phyloP scores from a whole-genome alignment of 495 filamentous ascomycete genomes.

The Penicillium goetzii region DNA sequence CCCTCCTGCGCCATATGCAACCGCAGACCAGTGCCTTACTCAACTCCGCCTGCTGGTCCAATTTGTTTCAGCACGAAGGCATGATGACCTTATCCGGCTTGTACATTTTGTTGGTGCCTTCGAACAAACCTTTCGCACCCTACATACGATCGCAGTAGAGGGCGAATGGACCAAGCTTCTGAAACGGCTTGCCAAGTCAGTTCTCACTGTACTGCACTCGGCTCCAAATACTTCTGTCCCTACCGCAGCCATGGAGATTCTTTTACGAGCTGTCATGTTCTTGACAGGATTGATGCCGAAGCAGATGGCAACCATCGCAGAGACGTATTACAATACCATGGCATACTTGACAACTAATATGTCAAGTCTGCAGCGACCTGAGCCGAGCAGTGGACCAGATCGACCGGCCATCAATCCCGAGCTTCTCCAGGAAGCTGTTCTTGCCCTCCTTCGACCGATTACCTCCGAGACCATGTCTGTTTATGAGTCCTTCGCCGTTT shows the following conservation, averaged over 20 bases:
- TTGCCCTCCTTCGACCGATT: constrained; percentile 54
- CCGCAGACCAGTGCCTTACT: constrained; percentile 49
- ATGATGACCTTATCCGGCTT: constrained; percentile 47
- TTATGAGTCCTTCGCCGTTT: constrained; percentile 61
- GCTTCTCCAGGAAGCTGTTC: constrained; percentile 39
- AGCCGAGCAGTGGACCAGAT: not conserved
- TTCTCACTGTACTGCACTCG: constrained; percentile 45
- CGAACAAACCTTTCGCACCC: constrained; percentile 41
- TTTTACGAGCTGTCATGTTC: constrained; percentile 45
- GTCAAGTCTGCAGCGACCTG: constrained; percentile 18
- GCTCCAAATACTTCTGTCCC: constrained; percentile 32
- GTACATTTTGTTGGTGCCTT: constrained; percentile 50
- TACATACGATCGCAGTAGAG: constrained; percentile 45
- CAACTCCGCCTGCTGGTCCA: constrained; percentile 55
- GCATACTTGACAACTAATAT: constrained; percentile 42
- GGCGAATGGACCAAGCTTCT: constrained; percentile 54
- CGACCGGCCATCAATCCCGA: constrained; percentile 7
- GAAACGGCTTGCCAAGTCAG: constrained; percentile 49
- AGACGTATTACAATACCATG: constrained; percentile 50
- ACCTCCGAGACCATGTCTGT: constrained; percentile 51
- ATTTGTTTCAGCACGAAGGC: constrained; percentile 44
- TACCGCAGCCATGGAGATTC: constrained; percentile 30
- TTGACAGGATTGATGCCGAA: constrained; percentile 51
- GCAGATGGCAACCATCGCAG: constrained; percentile 49
- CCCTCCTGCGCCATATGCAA: constrained; percentile 47